These are phyloP conservation scores for Aspergillus novofumigatus DNA, from an alignment of 2,329 filamentous ascomycete genomes.

Conservation along the genomic window DNA sequence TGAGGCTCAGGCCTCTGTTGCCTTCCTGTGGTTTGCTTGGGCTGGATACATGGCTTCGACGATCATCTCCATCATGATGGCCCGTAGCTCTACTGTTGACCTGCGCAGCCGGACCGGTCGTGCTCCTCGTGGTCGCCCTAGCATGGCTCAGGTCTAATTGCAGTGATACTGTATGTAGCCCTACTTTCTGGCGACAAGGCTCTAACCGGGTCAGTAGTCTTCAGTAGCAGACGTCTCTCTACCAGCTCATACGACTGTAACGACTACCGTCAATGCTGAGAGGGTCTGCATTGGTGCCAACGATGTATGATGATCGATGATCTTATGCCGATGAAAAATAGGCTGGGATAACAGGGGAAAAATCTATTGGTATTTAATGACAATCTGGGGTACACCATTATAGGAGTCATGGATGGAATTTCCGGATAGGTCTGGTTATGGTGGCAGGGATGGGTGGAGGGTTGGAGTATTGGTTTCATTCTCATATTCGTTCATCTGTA, in stretches of 20 bases:
- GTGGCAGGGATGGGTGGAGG: not conserved
- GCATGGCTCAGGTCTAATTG: conserved; percentile 44
- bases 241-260: not conserved
- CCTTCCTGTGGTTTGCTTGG: conserved; percentile 52
- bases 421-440: not conserved
- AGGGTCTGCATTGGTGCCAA: not conserved
- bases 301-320: not conserved
- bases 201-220: not conserved
- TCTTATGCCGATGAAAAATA: not conserved
- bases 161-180: not conserved
- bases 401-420: not conserved
- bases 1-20: conserved; percentile 48
- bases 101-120: conserved; percentile 30
- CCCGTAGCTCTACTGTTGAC: conserved; percentile 31
- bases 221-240: not conserved
- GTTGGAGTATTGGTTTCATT: not conserved
- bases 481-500: not conserved
- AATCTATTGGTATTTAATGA: not conserved
- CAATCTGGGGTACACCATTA: not conserved
- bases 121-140: conserved; percentile 33
- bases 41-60: conserved; percentile 41
- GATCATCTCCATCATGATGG: conserved; percentile 36
- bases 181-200: too few relatives aligned
- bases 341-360: not conserved
- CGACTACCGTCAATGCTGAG: not conserved